These are phyloP conservation scores for Aureobasidium sp. DNA, from an alignment of 2,329 filamentous ascomycete species.

Conservation along the genomic window DNA sequence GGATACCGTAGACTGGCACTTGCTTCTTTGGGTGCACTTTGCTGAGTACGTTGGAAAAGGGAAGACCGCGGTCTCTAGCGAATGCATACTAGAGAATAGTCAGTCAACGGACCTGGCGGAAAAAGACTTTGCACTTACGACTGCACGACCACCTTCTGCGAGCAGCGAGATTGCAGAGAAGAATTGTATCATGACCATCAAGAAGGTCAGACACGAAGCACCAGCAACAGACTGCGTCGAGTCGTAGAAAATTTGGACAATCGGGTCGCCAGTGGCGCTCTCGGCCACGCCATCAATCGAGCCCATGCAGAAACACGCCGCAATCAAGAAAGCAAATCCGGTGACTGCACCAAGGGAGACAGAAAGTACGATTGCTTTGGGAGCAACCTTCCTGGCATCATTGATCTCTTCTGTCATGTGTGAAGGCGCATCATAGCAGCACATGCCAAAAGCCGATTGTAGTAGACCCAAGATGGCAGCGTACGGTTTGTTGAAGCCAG, in stretches of 20 bases:
- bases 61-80: conserved; percentile 47
- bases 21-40: conserved; percentile 21
- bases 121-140: conserved; percentile 18
- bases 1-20: conserved; percentile 18
- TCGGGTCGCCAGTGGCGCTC: conserved; percentile 44
- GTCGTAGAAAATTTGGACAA: conserved; percentile 49
- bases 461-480: conserved; percentile 48
- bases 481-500: conserved; percentile 46
- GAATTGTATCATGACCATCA: conserved; percentile 45
- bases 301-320: conserved; percentile 47
- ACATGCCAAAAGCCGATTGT: conserved; percentile 50
- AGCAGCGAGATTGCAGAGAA: conserved; percentile 42
- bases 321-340: conserved; percentile 43
- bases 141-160: conserved; percentile 41
- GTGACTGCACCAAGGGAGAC: conserved; percentile 41
- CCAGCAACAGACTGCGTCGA: conserved; percentile 40
- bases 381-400: conserved; percentile 45
- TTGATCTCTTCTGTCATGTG: conserved; percentile 53
- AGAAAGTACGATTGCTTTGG: conserved; percentile 41
- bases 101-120: neutral
- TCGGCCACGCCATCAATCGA: conserved; percentile 41
- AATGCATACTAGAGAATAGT: conserved; percentile 32
- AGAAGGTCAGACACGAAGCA: conserved; percentile 38
- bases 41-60: conserved; percentile 43
- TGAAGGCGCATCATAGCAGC: conserved; percentile 37